Base-by-base conservation (phyloP, 1,284 basidiomycete genomes). In the Grifola frondosa region DNA sequence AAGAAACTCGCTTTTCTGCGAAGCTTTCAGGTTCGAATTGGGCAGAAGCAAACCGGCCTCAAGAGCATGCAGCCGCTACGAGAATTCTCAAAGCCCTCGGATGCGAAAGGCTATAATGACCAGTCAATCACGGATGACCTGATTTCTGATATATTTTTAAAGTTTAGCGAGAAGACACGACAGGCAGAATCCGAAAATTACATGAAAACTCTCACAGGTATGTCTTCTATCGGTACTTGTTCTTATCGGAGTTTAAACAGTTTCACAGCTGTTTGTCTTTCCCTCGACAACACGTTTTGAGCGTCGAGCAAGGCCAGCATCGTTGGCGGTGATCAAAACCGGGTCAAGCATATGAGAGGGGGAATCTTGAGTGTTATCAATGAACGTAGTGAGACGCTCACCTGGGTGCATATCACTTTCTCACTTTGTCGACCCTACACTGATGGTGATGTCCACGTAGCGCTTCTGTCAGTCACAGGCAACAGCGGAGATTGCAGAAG, bases 401-500 rank as follows among this genome's bases (percentile, higher is more conserved):
- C 42, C 8, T 44, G 23, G 30, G 42, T 44, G n/a, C 16, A 37
- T 32, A 13, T n/a, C 23, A 22, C 23, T 16, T n/a, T n/a, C n/a
- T n/a, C 16, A 6, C 17, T 35, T 35, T 12, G n/a, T 21, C 20
- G 5, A 35, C 24, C 23, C 16, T 23, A n/a, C n/a, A n/a, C n/a
- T n/a, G n/a, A n/a, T n/a, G 3, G 8, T n/a, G n/a, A 5, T 16
- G 13, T 13, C 36, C 25, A 12, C 9, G 16, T 22, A 46, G 44
- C 38, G 34, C 3, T 41, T 40, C 5, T 46, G 44, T 12, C 39
- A 37, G 8, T 37, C 44, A 0, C 34, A 41, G 21, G 21, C 15
- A 32, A 28, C 28, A 5, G 51, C 44, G 11, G 49, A 58, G 17
- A 51, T 57, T 1, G 34, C 35, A 4, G 55, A 60, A 29, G 30